Evolutionary conservation across 129 eudicot genomes (phyloP).

Genomic region (Lactuca saligna): DNA sequence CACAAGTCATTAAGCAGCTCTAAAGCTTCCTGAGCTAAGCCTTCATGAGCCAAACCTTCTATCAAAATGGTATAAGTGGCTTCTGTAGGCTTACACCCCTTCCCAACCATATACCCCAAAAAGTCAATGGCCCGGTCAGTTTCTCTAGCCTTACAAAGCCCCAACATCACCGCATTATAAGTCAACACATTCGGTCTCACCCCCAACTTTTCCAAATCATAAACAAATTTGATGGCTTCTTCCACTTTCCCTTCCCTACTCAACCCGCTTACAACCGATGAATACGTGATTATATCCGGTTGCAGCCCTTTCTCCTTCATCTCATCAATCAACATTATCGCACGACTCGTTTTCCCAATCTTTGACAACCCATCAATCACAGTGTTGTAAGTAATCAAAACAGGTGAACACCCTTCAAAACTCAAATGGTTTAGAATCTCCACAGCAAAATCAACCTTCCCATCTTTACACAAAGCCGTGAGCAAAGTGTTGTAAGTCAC

Average conservation of each 20-base stretch:
- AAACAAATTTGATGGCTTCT: constrained; percentile 65
- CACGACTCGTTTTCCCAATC: constrained; percentile 62
- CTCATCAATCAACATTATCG: constrained; percentile 56
- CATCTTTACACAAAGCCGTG: constrained; percentile 82
- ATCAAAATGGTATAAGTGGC: constrained; percentile 67
- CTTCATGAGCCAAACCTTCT: constrained; percentile 83
- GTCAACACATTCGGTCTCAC: constrained; percentile 65
- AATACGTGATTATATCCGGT: constrained; percentile 68
- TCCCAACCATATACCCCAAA: constrained; percentile 63
- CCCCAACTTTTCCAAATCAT: constrained; percentile 55
- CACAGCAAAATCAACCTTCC: constrained; percentile 70
- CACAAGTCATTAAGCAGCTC: constrained; percentile 68
- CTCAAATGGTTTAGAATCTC: constrained; percentile 69
- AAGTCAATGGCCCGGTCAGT: constrained; percentile 83
- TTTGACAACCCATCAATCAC: constrained; percentile 78
- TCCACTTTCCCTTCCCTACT: constrained; percentile 81
- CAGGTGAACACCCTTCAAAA: constrained; percentile 74
- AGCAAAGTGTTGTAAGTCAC: constrained; percentile 77
- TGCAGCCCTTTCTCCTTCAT: constrained; percentile 74
- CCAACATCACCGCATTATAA: constrained; percentile 68
- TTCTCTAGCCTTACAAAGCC: constrained; percentile 74
- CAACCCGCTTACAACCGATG: constrained; percentile 67
- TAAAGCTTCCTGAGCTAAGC: constrained; percentile 61
- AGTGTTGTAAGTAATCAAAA: constrained; percentile 78
- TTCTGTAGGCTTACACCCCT: constrained; percentile 81